phyloP scores from a whole-genome alignment of 768 basidiomycete species.

The Daedaleopsis sinensis region DNA sequence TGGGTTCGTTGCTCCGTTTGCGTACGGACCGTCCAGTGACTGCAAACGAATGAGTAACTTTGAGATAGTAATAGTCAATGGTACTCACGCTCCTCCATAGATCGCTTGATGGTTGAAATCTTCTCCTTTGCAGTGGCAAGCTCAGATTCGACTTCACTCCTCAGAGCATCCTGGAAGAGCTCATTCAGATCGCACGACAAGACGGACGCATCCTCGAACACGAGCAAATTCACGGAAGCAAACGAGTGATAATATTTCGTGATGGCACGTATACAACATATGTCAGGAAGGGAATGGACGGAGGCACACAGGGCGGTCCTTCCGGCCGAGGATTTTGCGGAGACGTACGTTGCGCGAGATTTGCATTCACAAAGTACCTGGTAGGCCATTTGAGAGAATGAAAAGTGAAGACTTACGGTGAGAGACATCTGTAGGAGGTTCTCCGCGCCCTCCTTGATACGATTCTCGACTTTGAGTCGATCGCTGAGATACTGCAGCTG shows the following conservation, averaged over 20 bases:
- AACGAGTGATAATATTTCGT: no score
- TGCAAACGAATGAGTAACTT: background rate
- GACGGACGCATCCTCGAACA: background rate
- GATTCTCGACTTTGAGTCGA: constrained; percentile 72
- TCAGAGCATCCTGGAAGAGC: constrained; percentile 56
- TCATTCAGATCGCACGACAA: constrained; percentile 1
- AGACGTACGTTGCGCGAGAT: no score
- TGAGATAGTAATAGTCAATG: background rate
- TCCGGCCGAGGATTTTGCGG: no score
- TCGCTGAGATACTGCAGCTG: constrained; percentile 66
- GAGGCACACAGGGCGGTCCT: no score
- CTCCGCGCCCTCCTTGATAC: constrained; percentile 92
- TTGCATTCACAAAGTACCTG: constrained; percentile 2
- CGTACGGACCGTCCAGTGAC: constrained; percentile 22
- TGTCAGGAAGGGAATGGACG: no score
- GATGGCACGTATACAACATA: no score
- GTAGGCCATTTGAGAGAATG: background rate
- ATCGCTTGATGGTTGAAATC: constrained; percentile 64
- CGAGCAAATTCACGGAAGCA: background rate
- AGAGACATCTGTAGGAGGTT: constrained; percentile 76
- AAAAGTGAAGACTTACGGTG: constrained; percentile 40
- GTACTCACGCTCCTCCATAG: constrained; percentile 57
- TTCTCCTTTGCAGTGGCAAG: constrained; percentile 73
- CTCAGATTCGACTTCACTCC: constrained; percentile 75
- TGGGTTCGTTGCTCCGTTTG: constrained; percentile 18